phyloP scores from a whole-genome alignment of 163 green algal genomes.

The Chlamydomonas reinhardtii region DNA sequence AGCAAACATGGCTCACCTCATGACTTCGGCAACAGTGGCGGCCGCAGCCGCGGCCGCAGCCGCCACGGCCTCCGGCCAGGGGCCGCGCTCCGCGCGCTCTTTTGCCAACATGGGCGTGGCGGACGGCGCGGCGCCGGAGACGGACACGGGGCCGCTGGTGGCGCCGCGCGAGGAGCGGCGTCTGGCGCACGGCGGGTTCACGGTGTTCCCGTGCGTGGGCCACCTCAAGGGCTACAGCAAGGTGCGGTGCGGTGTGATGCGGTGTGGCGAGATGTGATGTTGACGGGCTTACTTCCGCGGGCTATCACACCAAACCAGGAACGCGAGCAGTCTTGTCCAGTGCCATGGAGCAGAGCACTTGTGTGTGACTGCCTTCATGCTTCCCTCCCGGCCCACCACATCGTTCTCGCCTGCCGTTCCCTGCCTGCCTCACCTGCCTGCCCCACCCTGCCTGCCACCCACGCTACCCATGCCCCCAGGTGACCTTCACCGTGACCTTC shows the following conservation, averaged over 20 bases:
- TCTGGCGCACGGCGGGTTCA: slow-evolving; percentile 36
- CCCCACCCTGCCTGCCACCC: too few relatives aligned
- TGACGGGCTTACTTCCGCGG: too few relatives aligned
- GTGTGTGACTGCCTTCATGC: too few relatives aligned
- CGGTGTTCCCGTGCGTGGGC: slow-evolving; percentile 16
- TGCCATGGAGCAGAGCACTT: too few relatives aligned
- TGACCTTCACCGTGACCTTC: slow-evolving; percentile 44
- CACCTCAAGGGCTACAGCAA: slow-evolving; percentile 12
- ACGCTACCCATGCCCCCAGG: too few relatives aligned
- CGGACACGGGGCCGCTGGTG: neutral
- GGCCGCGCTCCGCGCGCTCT: neutral
- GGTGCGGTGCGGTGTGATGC: too few relatives aligned
- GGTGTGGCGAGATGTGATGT: too few relatives aligned
- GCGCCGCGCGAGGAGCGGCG: slow-evolving; percentile 42
- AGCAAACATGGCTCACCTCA: neutral
- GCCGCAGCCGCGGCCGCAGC: slow-evolving; percentile 18
- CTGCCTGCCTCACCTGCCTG: too few relatives aligned
- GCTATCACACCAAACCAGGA: too few relatives aligned
- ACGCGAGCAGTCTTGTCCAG: too few relatives aligned
- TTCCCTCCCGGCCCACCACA: too few relatives aligned
- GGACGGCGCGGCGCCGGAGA: neutral
- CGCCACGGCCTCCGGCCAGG: neutral
- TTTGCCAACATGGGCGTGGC: slow-evolving; percentile 20
- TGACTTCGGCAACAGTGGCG: neutral
- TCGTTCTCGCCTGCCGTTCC: too few relatives aligned